phyloP scores from a whole-genome alignment of 805 yeast species.

The Saccharomyces paradoxus region DNA sequence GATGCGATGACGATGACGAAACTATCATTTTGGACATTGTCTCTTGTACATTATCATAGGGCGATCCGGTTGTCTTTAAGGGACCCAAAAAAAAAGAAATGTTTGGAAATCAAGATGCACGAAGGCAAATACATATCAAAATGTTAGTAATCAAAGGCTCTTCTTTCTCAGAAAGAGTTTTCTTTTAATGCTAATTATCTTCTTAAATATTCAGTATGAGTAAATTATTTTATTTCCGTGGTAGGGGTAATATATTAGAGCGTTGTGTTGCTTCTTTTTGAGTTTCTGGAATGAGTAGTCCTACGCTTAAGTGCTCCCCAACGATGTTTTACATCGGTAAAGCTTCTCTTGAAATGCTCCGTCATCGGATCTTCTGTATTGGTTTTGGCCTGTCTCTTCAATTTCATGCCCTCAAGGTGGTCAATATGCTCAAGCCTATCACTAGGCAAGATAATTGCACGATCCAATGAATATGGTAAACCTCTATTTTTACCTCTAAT shows the following conservation, averaged over 20 bases:
- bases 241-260: neutral
- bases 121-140: neutral
- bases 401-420: slow-evolving; percentile 39
- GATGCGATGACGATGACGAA: neutral
- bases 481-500: slow-evolving; percentile 96
- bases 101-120: neutral
- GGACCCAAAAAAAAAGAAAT: neutral
- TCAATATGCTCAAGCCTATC: slow-evolving; percentile 57
- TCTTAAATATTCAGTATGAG: too few species aligned
- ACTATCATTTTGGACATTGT: neutral
- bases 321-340: neutral
- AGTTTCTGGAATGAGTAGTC: neutral
- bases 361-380: slow-evolving; percentile 24
- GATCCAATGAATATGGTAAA: slow-evolving; percentile 82
- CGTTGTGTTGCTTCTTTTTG: neutral
- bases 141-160: neutral
- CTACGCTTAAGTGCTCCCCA: neutral
- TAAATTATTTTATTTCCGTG: neutral
- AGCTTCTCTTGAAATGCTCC: slow-evolving; percentile 18
- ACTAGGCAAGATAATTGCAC: slow-evolving; percentile 84
- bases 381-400: slow-evolving; percentile 7
- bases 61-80: neutral
- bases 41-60: neutral
- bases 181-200: too few species aligned
- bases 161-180: neutral